A percentile compares a stretch with the other conserved stretches of the same genome.
Evolutionary conservation across 352 stramenopile species (phyloP).

Genomic region (Pythium monospermum): DNA sequence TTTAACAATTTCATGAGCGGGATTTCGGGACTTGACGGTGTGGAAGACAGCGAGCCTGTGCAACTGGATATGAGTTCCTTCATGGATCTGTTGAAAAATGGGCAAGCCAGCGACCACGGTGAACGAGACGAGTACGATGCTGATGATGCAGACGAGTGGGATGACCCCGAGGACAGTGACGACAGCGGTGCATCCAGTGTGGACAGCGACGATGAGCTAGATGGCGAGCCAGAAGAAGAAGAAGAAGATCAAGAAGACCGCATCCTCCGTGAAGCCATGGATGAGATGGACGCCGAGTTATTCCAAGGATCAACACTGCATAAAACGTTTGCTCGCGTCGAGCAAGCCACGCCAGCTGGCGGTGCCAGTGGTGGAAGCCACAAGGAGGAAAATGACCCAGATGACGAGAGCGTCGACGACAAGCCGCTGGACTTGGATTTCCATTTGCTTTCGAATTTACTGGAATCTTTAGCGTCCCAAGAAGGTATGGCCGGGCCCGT

Average conservation of each 20-base stretch:
- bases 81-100: slow-evolving; percentile 44
- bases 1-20: slow-evolving; percentile 71
- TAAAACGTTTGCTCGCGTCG: slow-evolving; percentile 47
- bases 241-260: slow-evolving; percentile 33
- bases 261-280: slow-evolving; percentile 54
- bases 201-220: slow-evolving; percentile 31
- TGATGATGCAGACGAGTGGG: slow-evolving; percentile 12
- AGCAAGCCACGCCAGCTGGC: slow-evolving; percentile 7
- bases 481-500: slow-evolving; percentile 64
- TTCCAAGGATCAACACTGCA: slow-evolving; percentile 38
- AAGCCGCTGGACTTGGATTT: slow-evolving; percentile 74
- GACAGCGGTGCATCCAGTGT: slow-evolving; percentile 23
- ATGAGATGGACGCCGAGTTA: slow-evolving; percentile 74
- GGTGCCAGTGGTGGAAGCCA: too few species aligned
- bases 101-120: slow-evolving; percentile 9
- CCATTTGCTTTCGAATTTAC: slow-evolving; percentile 76
- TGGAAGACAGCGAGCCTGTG: slow-evolving; percentile 46
- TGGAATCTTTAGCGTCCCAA: slow-evolving; percentile 79
- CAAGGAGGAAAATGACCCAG: not conserved
- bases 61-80: slow-evolving; percentile 68
- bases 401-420: slow-evolving; percentile 12
- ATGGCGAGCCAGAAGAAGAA: slow-evolving; percentile 12
- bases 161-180: slow-evolving; percentile 13
- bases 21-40: slow-evolving; percentile 60
- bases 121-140: slow-evolving; percentile 18